Evolutionary conservation across 257 asterid genomes (phyloP).

Genomic region (Solanum gandarillasii): DNA sequence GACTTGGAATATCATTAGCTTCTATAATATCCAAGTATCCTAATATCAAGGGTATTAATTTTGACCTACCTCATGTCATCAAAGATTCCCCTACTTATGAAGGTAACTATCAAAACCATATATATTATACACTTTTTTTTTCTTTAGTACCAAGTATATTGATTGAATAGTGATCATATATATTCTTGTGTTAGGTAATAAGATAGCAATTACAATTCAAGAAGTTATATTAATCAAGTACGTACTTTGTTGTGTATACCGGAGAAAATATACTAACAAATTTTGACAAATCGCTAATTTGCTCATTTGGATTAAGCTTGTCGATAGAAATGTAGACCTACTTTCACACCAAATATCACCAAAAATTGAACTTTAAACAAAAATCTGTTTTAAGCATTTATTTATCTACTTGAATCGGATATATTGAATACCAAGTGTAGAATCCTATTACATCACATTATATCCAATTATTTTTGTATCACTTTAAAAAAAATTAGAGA

Average conservation of each 20-base stretch:
- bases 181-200: neutral
- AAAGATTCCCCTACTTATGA: neutral
- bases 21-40: neutral
- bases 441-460: neutral
- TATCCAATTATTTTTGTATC: neutral
- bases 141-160: neutral
- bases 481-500: too few species aligned
- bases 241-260: neutral
- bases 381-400: rapidly evolving
- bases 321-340: neutral
- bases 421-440: neutral
- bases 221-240: neutral
- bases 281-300: neutral
- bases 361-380: neutral
- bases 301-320: neutral
- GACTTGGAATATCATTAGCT: constrained; percentile 1
- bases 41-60: constrained; percentile 1
- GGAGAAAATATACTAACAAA: too few species aligned
- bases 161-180: neutral
- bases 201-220: neutral
- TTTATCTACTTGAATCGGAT: neutral
- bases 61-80: constrained; percentile 3
- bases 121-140: neutral
- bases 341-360: too few species aligned
- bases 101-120: neutral